Evolutionary conservation across 1,284 basidiomycete species (phyloP), one percentile per base, ranked within the genome.

Genomic region (Cronartium quercuum): DNA sequence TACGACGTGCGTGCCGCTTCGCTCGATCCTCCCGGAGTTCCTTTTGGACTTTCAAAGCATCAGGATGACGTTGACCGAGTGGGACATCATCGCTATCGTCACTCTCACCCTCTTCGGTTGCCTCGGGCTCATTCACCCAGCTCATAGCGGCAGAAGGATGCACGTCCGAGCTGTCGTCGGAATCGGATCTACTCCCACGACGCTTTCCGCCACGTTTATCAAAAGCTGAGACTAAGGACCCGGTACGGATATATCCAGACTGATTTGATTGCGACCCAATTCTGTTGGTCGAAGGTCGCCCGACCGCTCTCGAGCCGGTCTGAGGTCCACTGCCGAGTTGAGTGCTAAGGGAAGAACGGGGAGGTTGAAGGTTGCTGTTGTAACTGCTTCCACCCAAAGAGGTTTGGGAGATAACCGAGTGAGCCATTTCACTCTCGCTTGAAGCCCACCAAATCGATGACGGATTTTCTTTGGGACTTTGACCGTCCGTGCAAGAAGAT

Each of bases 31-130:
- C 58, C 21, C 38, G 18, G n/a, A 71, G 40, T 6, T 9, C 29
- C 1, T 57, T 58, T 37, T 71, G 68, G 10, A 47, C 60, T 18
- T 64, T 71, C 21, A 71, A 51, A 47, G 68, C 68, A 24, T 64
- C 68, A 38, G 68, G 68, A 44, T 63, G 60, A 35, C 61, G 40
- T 24, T 71, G 68, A 13, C 68, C 68, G 29, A 71, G 47, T 51
- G 68, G 68, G 35, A 71, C 60, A 37, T 71, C 68, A 38, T 71
- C 68, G 35, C 68, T 69, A 38, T 63, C 60, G 42, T 63, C 60
- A 29, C 34, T 42, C 13, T 65, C 41, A 38, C n/a, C 63, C 21
- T 40, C 41, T 38, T 65, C 63, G 9, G 10, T 24, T 13, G 9
- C 15, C 40, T 65, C 63, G 4, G 15, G n/a, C 40, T 65, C 63